Conservation (phyloP, 768 basidiomycete genomes). For the Russula compacta region DNA sequence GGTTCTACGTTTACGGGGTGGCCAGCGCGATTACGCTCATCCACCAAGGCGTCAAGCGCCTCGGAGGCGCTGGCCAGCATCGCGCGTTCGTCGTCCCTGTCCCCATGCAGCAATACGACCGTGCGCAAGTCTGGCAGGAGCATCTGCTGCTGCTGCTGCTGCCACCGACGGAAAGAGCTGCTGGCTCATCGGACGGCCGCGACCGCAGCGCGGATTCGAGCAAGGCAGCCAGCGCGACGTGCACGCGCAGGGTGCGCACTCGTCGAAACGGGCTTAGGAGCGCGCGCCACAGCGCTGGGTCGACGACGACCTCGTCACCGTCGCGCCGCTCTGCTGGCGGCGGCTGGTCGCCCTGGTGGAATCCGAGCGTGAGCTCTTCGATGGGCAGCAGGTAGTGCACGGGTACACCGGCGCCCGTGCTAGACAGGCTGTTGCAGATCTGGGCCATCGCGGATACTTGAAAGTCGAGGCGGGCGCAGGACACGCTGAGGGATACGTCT, state of each 20-base stretch:
- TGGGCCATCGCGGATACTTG: conserved; percentile 2
- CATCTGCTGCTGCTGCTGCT: background rate
- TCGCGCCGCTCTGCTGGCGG: background rate
- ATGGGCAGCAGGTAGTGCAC: background rate
- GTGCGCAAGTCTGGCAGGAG: background rate
- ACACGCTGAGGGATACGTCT: background rate
- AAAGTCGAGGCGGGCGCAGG: conserved; percentile 6
- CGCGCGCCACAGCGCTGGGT: background rate
- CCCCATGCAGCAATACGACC: conserved; percentile 5
- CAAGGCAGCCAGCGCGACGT: background rate
- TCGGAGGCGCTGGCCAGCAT: background rate
- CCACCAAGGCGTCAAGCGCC: background rate
- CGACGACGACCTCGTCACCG: background rate
- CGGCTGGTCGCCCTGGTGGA: background rate
- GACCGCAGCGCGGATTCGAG: background rate
- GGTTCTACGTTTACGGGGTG: background rate
- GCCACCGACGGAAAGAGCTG: background rate
- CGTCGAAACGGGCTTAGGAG: background rate
- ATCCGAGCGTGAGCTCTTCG: conserved; percentile 10
- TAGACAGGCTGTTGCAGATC: background rate
- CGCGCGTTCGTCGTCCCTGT: background rate
- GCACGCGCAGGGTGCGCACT: background rate
- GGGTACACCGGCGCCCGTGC: background rate
- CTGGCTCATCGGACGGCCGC: background rate
- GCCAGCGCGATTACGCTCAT: background rate